Evolutionary conservation across 2,329 filamentous ascomycete genomes (phyloP).

Genomic region (Talaromyces sp.): DNA sequence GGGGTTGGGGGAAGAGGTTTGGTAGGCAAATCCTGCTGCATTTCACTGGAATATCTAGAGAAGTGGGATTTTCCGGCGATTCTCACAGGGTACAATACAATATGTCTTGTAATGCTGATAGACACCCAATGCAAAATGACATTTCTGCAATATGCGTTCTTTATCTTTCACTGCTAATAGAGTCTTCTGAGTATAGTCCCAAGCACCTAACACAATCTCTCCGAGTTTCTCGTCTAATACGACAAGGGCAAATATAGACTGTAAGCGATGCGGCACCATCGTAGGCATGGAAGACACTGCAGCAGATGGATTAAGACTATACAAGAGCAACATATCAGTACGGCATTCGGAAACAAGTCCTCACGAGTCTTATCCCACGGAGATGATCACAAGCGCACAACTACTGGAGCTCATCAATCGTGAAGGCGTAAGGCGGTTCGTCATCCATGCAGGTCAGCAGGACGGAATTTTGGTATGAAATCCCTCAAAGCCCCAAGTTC

Average conservation of each 20-base stretch:
- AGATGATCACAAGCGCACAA: slow-evolving; percentile 47
- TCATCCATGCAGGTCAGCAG: slow-evolving; percentile 36
- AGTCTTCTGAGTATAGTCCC: neutral
- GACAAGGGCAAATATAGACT: slow-evolving; percentile 18
- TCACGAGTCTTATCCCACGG: slow-evolving; percentile 28
- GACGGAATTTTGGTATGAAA: slow-evolving; percentile 32
- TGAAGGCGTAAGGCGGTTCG: slow-evolving; percentile 52
- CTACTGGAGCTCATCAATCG: slow-evolving; percentile 53
- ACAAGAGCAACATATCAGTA: slow-evolving; percentile 44
- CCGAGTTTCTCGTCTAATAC: neutral
- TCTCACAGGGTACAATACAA: slow-evolving; percentile 9
- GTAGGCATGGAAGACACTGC: slow-evolving; percentile 37
- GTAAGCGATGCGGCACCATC: slow-evolving; percentile 23
- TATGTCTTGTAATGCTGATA: neutral
- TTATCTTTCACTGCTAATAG: neutral
- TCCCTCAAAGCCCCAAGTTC: neutral
- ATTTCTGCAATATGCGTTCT: neutral
- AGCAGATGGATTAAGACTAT: slow-evolving; percentile 43
- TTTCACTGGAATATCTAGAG: slow-evolving; percentile 5
- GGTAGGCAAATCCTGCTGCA: neutral
- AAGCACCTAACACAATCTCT: neutral
- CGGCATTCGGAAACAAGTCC: slow-evolving; percentile 11
- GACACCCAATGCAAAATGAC: neutral
- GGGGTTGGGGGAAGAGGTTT: neutral
- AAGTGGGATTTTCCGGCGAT: slow-evolving; percentile 5